These are phyloP conservation scores for Brasenia schreberi DNA, from an alignment of 164 flowering plant species.

Conservation along the genomic window DNA sequence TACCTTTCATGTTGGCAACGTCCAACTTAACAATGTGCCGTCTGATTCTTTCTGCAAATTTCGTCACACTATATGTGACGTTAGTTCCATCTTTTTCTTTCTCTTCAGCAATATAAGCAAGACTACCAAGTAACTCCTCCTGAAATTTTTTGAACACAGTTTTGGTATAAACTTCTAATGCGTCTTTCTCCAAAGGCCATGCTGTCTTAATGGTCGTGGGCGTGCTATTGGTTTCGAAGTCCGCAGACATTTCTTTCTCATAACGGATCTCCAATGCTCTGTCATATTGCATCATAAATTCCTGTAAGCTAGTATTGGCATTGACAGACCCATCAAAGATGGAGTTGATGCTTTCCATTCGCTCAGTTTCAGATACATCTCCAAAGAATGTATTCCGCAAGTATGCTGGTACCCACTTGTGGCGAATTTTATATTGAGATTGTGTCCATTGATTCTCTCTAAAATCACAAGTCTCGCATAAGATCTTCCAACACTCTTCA, in stretches of 20 bases:
- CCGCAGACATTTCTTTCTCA: slow-evolving; percentile 5
- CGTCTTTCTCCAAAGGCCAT: slow-evolving; percentile 6
- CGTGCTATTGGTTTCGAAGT: slow-evolving; percentile 1
- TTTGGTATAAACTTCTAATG: slow-evolving; percentile 5
- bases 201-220: slow-evolving; percentile 5
- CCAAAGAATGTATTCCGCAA: slow-evolving; percentile 8
- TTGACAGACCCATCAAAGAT: slow-evolving; percentile 6
- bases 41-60: slow-evolving; percentile 4
- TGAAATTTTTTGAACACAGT: slow-evolving; percentile 6
- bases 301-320: slow-evolving; percentile 1
- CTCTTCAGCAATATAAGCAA: slow-evolving; percentile 2
- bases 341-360: slow-evolving; percentile 5
- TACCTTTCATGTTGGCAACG: slow-evolving; percentile 5
- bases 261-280: slow-evolving; percentile 1
- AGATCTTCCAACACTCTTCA: slow-evolving; percentile 4
- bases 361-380: neutral
- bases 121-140: slow-evolving; percentile 7
- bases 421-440: slow-evolving; percentile 4
- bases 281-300: slow-evolving; percentile 6
- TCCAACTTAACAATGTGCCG: slow-evolving; percentile 4
- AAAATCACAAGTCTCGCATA: slow-evolving; percentile 4
- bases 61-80: slow-evolving; percentile 2
- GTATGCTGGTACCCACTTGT: slow-evolving; percentile 9
- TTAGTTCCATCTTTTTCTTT: slow-evolving; percentile 3
- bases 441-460: slow-evolving; percentile 4